phyloP scores from a whole-genome alignment of 768 basidiomycete species.

The Amanita inopinata region DNA sequence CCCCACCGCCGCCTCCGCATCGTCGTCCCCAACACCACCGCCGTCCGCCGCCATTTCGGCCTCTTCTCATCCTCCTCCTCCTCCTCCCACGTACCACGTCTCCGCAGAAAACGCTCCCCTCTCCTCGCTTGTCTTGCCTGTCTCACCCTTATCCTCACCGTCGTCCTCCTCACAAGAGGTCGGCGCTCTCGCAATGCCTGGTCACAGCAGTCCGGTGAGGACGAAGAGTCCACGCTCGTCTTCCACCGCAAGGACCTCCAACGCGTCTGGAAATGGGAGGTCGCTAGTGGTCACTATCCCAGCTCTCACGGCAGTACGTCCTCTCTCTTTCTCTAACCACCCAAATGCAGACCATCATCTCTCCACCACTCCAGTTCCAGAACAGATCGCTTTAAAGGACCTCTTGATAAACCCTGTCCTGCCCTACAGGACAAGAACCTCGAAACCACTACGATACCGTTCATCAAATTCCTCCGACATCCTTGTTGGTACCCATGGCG shows the following conservation, averaged over 20 bases:
- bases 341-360: not conserved
- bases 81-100: not conserved
- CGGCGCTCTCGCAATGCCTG: constrained; percentile 18
- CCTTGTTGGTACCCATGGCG: constrained; percentile 46
- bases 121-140: constrained; percentile 38
- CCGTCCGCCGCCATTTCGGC: constrained; percentile 27
- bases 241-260: constrained; percentile 64
- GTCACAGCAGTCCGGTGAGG: constrained; percentile 24
- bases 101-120: constrained; percentile 5
- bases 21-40: constrained; percentile 42
- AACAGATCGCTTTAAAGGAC: constrained; percentile 44
- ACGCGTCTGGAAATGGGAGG: constrained; percentile 90
- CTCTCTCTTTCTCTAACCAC: constrained; percentile 6
- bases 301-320: constrained; percentile 56
- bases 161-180: constrained; percentile 35
- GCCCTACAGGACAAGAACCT: constrained; percentile 35
- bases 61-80: not conserved
- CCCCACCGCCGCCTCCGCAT: constrained; percentile 49
- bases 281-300: constrained; percentile 84
- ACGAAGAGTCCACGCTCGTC: constrained; percentile 50
- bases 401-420: constrained; percentile 60
- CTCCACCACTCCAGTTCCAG: constrained; percentile 40
- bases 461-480: constrained; percentile 31
- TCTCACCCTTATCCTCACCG: constrained; percentile 38
- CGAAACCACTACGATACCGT: constrained; percentile 41